Evolutionary conservation across 1,284 basidiomycete species (phyloP).

Genomic region (Fomitopsis betulina): DNA sequence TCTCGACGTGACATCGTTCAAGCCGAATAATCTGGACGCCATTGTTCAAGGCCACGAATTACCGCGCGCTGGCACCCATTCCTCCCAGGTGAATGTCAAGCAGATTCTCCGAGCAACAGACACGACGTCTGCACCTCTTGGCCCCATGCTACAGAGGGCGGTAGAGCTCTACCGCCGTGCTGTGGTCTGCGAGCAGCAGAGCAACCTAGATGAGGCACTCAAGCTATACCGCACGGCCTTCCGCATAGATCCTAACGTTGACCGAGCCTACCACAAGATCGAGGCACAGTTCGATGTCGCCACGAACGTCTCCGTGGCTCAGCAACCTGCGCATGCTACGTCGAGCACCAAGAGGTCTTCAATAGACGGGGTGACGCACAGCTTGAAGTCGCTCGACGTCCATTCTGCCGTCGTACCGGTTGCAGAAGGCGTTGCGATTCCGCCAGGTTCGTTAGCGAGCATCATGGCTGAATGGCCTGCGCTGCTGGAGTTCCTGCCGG

Average conservation of each 20-base stretch:
- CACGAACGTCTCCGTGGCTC: background rate
- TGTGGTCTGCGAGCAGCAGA: constrained; percentile 66
- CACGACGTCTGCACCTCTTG: constrained; percentile 18
- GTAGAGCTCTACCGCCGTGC: constrained; percentile 67
- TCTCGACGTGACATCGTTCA: background rate
- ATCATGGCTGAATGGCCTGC: constrained; percentile 46
- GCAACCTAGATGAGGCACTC: constrained; percentile 73
- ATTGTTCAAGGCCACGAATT: background rate
- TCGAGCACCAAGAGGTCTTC: background rate
- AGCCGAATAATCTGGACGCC: background rate
- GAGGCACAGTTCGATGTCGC: constrained; percentile 35
- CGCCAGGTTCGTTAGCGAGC: constrained; percentile 40
- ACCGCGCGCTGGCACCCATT: background rate
- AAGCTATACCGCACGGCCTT: constrained; percentile 76
- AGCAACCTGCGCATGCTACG: background rate
- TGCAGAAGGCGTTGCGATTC: constrained; percentile 5
- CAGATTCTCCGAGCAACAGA: background rate
- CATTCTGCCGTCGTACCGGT: constrained; percentile 11
- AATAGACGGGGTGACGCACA: constrained; percentile 11
- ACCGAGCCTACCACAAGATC: constrained; percentile 53
- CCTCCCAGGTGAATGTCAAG: background rate
- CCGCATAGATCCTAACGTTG: constrained; percentile 66
- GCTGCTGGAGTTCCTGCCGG: constrained; percentile 59
- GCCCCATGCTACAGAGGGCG: constrained; percentile 41
- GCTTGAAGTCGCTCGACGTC: constrained; percentile 10